phyloP scores from a whole-genome alignment of 2,329 filamentous ascomycete species.

The Fusarium hainanense region DNA sequence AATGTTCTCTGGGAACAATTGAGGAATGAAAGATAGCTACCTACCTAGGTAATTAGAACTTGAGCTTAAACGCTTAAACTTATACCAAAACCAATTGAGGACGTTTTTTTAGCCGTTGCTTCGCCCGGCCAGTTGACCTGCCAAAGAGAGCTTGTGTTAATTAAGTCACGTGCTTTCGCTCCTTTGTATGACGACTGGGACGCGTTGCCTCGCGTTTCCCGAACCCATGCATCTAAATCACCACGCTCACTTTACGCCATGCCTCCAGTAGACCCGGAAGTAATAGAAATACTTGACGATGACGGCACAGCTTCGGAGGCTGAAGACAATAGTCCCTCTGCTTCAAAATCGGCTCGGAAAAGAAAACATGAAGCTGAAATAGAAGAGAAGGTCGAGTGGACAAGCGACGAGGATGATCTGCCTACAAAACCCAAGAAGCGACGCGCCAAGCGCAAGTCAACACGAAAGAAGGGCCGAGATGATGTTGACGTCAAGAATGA shows the following conservation, averaged over 20 bases:
- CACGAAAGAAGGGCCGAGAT: slow-evolving; percentile 43
- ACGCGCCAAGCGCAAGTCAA: slow-evolving; percentile 47
- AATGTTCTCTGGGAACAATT: not conserved
- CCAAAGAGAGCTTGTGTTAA: not conserved
- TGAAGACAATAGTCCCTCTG: slow-evolving; percentile 16
- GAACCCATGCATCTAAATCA: slow-evolving; percentile 2
- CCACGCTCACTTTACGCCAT: slow-evolving; percentile 18
- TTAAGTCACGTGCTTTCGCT: slow-evolving; percentile 43
- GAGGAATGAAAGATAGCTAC: not conserved
- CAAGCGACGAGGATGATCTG: slow-evolving; percentile 68
- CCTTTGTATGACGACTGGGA: not conserved
- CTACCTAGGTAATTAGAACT: not conserved
- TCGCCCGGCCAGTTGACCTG: not conserved
- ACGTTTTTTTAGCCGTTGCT: not conserved
- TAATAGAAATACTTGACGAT: slow-evolving; percentile 47
- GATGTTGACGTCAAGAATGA: slow-evolving; percentile 46
- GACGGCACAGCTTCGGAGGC: slow-evolving; percentile 37
- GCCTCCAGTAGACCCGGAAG: slow-evolving; percentile 22
- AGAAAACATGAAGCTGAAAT: slow-evolving; percentile 53
- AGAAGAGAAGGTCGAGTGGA: slow-evolving; percentile 62
- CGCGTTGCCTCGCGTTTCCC: slow-evolving; percentile 34
- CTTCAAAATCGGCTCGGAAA: slow-evolving; percentile 45
- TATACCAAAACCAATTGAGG: not conserved
- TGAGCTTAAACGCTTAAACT: not conserved
- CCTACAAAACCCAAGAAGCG: slow-evolving; percentile 66